Conservation (phyloP, 495 filamentous ascomycete genomes). For the Penicillium dipodomyicola region DNA sequence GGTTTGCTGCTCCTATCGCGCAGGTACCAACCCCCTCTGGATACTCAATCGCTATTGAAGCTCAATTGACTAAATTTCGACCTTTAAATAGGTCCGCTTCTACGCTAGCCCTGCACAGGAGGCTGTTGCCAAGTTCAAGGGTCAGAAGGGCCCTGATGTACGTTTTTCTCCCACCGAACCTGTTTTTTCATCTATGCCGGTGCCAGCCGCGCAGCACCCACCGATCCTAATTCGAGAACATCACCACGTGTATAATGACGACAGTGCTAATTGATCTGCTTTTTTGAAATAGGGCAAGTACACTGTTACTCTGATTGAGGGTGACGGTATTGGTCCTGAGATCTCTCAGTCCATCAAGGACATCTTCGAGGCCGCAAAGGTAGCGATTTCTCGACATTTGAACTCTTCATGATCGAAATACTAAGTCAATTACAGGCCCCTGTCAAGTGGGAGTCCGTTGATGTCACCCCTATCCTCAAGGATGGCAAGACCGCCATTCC, state of each 20-base stretch:
- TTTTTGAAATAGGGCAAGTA: constrained; percentile 70
- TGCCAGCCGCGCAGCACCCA: constrained; percentile 21
- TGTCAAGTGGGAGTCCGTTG: constrained; percentile 94
- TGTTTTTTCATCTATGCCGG: constrained; percentile 24
- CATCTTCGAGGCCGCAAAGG: constrained; percentile 93
- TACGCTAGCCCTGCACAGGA: constrained; percentile 59
- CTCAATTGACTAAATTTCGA: constrained; percentile 30
- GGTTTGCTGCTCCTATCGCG: constrained; percentile 46
- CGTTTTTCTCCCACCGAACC: constrained; percentile 20
- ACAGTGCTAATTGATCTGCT: constrained; percentile 16
- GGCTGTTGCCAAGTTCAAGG: constrained; percentile 88
- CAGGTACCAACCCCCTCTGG: constrained; percentile 45
- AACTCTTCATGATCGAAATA: constrained; percentile 16
- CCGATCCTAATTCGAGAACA: constrained; percentile 6
- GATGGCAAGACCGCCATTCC: constrained; percentile 91
- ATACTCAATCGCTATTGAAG: constrained; percentile 5
- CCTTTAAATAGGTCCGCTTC: constrained; percentile 37
- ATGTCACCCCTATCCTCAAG: constrained; percentile 89
- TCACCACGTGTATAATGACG: constrained; percentile 4
- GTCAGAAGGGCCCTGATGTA: constrained; percentile 85
- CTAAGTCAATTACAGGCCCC: constrained; percentile 66
- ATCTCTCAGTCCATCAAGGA: constrained; percentile 97
- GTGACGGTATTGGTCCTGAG: constrained; percentile 97
- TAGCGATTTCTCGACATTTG: constrained; percentile 37
- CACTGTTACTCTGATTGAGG: constrained; percentile 95